Conservation (phyloP, 2,329 filamentous ascomycete genomes). For the Allantophomopsis lycopodina region DNA sequence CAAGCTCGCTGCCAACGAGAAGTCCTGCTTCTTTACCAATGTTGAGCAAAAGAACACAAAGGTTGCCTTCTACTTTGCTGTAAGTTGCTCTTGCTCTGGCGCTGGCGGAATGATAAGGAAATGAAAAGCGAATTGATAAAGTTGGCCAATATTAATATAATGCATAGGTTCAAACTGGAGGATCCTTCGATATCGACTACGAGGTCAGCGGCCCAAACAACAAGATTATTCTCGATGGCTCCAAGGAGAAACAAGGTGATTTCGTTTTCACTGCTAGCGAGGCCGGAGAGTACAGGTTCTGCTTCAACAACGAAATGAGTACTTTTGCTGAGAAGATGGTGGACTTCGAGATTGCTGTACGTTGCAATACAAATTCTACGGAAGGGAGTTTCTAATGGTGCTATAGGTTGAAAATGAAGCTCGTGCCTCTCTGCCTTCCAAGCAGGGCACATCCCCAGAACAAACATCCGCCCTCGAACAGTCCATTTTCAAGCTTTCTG, state of each 20-base stretch:
- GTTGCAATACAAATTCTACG: conserved; percentile 17
- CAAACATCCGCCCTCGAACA: conserved; percentile 84
- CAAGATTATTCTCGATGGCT: conserved; percentile 70
- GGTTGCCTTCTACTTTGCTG: conserved; percentile 97
- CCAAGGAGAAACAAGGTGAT: conserved; percentile 90
- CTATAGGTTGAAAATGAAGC: conserved; percentile 78
- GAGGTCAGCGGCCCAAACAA: conserved; percentile 68
- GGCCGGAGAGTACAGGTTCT: conserved; percentile 84
- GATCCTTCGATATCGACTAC: conserved; percentile 96
- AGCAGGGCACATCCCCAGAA: conserved; percentile 78
- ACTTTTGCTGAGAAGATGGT: conserved; percentile 96
- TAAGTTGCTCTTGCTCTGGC: conserved; percentile 29
- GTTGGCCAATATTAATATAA: neutral
- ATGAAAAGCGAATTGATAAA: neutral
- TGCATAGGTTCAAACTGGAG: conserved; percentile 84
- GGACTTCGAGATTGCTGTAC: conserved; percentile 90
- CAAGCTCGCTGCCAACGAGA: conserved; percentile 79
- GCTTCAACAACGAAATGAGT: conserved; percentile 97
- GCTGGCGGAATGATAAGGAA: neutral
- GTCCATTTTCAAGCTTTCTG: conserved; percentile 87
- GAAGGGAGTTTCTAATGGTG: neutral
- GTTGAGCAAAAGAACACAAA: conserved; percentile 72
- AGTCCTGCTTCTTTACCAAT: conserved; percentile 84
- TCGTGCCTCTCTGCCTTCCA: conserved; percentile 69
- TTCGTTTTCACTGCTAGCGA: conserved; percentile 94